Evolutionary conservation across 176 grass and related monocot genomes (phyloP).

Genomic region (Zoysia pacifica): DNA sequence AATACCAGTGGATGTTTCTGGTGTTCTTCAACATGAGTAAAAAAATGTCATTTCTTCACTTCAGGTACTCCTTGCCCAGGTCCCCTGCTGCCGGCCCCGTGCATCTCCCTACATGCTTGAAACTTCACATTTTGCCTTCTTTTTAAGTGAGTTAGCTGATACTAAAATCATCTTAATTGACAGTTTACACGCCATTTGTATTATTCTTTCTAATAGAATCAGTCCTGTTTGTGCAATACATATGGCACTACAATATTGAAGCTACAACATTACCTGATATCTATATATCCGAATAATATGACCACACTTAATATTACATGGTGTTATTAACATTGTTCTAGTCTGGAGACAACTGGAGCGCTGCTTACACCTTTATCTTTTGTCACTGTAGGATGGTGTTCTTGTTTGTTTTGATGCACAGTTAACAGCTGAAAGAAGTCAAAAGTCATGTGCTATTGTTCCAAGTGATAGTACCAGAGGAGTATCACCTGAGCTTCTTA

Average conservation of each 20-base stretch:
- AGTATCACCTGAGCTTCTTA: constrained; percentile 45
- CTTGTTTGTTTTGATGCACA: constrained; percentile 52
- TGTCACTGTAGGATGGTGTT: constrained; percentile 56
- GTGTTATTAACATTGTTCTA: constrained; percentile 24
- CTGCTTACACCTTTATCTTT: constrained; percentile 12
- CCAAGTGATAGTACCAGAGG: constrained; percentile 59
- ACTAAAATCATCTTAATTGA: neutral
- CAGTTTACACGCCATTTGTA: neutral
- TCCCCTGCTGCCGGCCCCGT: no score
- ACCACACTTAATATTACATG: constrained; percentile 23
- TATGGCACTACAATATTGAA: neutral
- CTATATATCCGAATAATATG: constrained; percentile 17
- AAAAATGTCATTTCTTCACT: no score
- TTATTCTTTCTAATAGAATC: neutral
- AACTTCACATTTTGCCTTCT: no score
- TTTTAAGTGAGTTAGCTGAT: no score
- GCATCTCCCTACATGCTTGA: no score
- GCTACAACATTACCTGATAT: neutral
- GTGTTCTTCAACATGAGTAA: no score
- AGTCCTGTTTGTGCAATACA: neutral
- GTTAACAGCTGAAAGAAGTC: constrained; percentile 55
- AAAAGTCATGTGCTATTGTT: constrained; percentile 67
- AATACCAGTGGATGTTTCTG: no score
- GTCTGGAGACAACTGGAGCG: neutral
- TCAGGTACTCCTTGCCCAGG: no score